These are phyloP conservation scores for Raffaelea albimanens DNA, from an alignment of 2,329 filamentous ascomycete genomes.

Conservation along the genomic window DNA sequence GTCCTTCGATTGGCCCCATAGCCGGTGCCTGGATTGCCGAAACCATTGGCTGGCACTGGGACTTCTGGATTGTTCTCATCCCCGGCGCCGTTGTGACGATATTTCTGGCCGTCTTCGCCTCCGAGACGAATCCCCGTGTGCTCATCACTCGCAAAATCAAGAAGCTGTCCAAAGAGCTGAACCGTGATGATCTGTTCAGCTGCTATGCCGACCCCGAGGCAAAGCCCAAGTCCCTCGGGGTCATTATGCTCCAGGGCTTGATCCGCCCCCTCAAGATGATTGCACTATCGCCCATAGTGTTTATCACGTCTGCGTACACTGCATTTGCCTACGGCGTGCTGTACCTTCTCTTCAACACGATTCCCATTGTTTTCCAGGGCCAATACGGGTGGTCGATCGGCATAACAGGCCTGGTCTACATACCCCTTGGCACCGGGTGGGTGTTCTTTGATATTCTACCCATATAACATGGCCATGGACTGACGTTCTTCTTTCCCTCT, in stretches of 20 bases:
- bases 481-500: neutral
- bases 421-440: constrained; percentile 29
- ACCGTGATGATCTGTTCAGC: constrained; percentile 32
- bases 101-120: constrained; percentile 30
- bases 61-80: constrained; percentile 42
- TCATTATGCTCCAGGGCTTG: constrained; percentile 29
- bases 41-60: constrained; percentile 28
- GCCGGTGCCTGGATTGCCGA: constrained; percentile 40
- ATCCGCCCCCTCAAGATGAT: constrained; percentile 43
- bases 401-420: constrained; percentile 38
- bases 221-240: constrained; percentile 13
- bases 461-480: neutral
- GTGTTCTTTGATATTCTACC: neutral
- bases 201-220: constrained; percentile 27
- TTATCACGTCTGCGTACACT: constrained; percentile 37
- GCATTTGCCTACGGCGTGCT: constrained; percentile 42
- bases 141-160: constrained; percentile 39
- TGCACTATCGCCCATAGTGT: constrained; percentile 36
- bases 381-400: constrained; percentile 37
- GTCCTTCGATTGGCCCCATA: constrained; percentile 36
- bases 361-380: constrained; percentile 38
- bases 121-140: constrained; percentile 39
- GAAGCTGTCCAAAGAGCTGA: constrained; percentile 34
- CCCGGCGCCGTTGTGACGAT: constrained; percentile 24
- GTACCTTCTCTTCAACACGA: constrained; percentile 45